These are phyloP conservation scores for Fagopyrum homotropicum DNA, from an alignment of 148 eudicot species.

Conservation along the genomic window DNA sequence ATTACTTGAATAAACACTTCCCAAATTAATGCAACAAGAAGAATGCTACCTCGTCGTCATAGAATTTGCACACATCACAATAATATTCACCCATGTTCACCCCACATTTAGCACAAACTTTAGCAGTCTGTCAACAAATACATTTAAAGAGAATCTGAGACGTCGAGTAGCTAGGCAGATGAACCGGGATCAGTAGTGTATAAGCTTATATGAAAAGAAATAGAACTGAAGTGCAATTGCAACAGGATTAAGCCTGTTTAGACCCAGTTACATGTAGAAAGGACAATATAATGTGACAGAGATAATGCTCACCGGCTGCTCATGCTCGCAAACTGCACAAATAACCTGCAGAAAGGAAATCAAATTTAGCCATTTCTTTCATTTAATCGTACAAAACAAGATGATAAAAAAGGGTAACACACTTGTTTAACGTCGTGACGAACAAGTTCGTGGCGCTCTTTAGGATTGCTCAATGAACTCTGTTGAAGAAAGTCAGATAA, in stretches of 20 bases:
- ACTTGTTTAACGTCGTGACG: constrained; percentile 72
- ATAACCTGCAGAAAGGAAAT: constrained; percentile 43
- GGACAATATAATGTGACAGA: background rate
- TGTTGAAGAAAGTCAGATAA: constrained; percentile 21
- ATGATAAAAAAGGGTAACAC: constrained; percentile 23
- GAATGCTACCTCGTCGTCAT: constrained; percentile 69
- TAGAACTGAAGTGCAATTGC: background rate
- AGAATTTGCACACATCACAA: constrained; percentile 76
- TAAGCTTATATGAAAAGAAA: background rate
- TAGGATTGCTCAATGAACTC: constrained; percentile 47
- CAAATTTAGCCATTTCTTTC: background rate
- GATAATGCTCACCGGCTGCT: constrained; percentile 54
- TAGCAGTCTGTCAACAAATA: constrained; percentile 42
- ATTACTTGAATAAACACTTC: background rate
- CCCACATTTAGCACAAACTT: constrained; percentile 73
- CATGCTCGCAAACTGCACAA: constrained; percentile 90
- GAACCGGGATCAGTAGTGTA: background rate
- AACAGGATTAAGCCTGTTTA: background rate
- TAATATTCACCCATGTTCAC: constrained; percentile 87
- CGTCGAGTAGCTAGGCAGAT: constrained; percentile 1
- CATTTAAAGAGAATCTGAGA: background rate
- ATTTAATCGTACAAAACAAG: background rate
- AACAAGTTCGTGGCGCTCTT: constrained; percentile 73
- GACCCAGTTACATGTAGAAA: background rate
- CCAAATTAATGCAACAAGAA: background rate